These are phyloP conservation scores for Phytophthora ohioensis DNA, from an alignment of 352 stramenopile genomes.

Conservation along the genomic window DNA sequence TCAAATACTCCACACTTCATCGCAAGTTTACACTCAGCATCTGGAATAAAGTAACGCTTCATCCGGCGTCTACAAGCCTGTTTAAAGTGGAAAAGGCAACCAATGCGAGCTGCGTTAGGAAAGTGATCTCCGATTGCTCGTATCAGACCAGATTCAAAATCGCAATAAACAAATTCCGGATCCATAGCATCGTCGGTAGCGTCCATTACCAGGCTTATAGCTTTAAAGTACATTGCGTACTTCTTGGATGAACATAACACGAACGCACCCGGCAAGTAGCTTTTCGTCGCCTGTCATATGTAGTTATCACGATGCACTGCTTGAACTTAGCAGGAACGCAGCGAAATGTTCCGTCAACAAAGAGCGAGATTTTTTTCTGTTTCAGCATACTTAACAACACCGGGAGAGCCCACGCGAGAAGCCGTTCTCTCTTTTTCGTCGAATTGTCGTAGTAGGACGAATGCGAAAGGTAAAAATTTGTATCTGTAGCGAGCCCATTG, in stretches of 20 bases:
- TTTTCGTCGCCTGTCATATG: slow-evolving; percentile 2
- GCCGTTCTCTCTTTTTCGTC: too few species aligned
- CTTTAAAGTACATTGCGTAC: slow-evolving; percentile 13
- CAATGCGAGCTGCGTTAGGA: neutral
- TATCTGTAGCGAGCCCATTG: neutral
- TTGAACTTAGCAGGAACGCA: too few species aligned
- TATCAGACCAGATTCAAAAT: slow-evolving; percentile 21
- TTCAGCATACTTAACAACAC: too few species aligned
- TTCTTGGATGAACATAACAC: slow-evolving; percentile 6
- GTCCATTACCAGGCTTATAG: neutral
- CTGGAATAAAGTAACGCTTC: slow-evolving; percentile 4
- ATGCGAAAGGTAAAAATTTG: too few species aligned
- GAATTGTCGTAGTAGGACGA: too few species aligned
- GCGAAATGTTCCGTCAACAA: too few species aligned
- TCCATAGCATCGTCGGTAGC: slow-evolving; percentile 6
- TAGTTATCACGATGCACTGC: neutral
- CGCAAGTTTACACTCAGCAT: neutral
- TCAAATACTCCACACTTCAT: slow-evolving; percentile 9
- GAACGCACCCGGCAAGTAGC: slow-evolving; percentile 4
- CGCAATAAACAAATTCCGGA: slow-evolving; percentile 2
- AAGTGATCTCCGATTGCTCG: slow-evolving; percentile 2
- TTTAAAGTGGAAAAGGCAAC: slow-evolving; percentile 21
- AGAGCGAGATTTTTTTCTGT: too few species aligned
- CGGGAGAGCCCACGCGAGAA: too few species aligned
- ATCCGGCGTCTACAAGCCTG: slow-evolving; percentile 6